Evolutionary conservation across 2,329 filamentous ascomycete species (phyloP), one percentile per base, ranked within the genome.

Genomic region (Venturia aucupariae): DNA sequence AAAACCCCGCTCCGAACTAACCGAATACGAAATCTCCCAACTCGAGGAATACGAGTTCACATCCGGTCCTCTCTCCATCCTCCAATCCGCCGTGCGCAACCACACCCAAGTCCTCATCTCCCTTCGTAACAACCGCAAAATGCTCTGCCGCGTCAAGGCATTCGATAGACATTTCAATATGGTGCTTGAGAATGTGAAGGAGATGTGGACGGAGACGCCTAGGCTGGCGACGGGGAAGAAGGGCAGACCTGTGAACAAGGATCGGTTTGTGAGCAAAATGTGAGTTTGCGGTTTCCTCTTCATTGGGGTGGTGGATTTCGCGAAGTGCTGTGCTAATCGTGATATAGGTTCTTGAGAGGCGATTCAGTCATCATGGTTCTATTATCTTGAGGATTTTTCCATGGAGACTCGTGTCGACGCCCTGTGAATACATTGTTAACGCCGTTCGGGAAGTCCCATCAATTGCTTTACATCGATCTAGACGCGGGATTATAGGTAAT

Each of bases 91-190:
- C 68, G 94, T 97, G 65, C 90, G 92, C 75, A 90, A 89, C 69
- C 93, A 97, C 81, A 90, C 89, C 54, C 94, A 97, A 79, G 93
- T 99, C 67, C 86, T 99, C 69, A 97, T 99, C 74, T 96, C 91
- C 64, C 93, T 93, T 80, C 92, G 94, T 69, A 97, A 96, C 85
- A 97, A 97, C 82, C 90, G 93, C 78, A 99, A 99, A 82, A 84
- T 99, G 60, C 87, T 99, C 64, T 94, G 93, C 62, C 89, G 94
- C 68, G 93, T 99, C 73, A 99, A 99, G 82, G 94, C 94, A 7
- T 99, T 99, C 76, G 94, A 99, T 79, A 85, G 94, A 67, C 94
- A 99, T 79, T 97, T 92, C 85, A 99, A 99, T 80, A 97, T 99
- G 94, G 90, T 96, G 3, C 82, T 97, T 60, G 92, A 96, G 81